Conservation (phyloP, 176 grass and related monocot genomes). For the Poa annua region DNA sequence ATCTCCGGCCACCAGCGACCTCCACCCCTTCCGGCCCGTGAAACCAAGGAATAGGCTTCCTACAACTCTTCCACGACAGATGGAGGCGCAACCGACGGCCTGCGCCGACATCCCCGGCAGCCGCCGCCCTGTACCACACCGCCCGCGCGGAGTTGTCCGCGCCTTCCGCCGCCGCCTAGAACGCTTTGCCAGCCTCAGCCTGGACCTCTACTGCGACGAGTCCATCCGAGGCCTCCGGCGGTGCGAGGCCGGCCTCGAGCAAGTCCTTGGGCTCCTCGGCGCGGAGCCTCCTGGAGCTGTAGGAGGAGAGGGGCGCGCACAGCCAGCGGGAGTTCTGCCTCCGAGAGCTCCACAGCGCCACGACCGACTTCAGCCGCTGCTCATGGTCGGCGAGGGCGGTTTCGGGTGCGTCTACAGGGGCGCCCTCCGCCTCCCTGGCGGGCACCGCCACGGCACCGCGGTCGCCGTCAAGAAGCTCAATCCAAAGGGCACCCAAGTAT, state of each 20-base stretch:
- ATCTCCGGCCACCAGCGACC: too few species aligned
- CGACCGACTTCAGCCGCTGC: constrained; percentile 64
- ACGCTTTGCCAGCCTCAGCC: not conserved
- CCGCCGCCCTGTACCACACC: not conserved
- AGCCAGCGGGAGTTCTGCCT: constrained; percentile 55
- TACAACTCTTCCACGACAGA: constrained; percentile 33
- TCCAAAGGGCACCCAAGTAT: too few species aligned
- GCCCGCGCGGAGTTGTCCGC: not conserved
- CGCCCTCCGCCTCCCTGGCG: constrained; percentile 44
- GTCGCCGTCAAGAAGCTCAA: too few species aligned
- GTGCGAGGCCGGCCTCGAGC: constrained; percentile 43
- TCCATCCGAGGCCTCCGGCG: constrained; percentile 28
- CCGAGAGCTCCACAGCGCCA: constrained; percentile 60
- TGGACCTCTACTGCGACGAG: constrained; percentile 11
- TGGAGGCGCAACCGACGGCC: constrained; percentile 10
- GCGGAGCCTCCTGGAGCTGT: constrained; percentile 62
- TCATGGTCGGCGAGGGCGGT: constrained; percentile 72
- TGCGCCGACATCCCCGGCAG: not conserved
- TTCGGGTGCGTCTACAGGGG: constrained; percentile 76
- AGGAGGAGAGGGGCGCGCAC: constrained; percentile 45
- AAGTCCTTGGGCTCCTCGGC: constrained; percentile 49
- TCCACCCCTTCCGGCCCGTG: too few species aligned
- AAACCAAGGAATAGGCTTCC: constrained; percentile 52
- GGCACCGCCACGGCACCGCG: not conserved
- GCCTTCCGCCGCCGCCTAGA: not conserved